A percentile compares a stretch with the other conserved stretches of the same genome.
These are phyloP conservation scores for Gracilaria gracilis DNA, from an alignment of 23 red algal genomes.

Conservation along the genomic window DNA sequence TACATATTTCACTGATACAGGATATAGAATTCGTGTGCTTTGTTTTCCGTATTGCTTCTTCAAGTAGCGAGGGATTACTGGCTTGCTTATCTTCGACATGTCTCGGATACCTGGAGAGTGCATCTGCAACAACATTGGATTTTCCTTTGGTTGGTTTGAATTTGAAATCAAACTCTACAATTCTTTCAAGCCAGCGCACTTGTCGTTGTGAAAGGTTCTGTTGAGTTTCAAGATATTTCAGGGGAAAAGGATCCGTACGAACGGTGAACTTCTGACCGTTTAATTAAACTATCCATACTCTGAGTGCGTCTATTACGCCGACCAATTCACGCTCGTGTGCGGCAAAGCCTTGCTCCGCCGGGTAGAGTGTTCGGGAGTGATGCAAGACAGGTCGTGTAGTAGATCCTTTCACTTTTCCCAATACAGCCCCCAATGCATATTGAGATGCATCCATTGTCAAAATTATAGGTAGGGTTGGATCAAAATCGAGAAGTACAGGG, in stretches of 20 bases:
- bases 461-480: slow-evolving; percentile 1
- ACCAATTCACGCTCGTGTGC: slow-evolving; percentile 42
- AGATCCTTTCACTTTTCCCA: slow-evolving; percentile 1
- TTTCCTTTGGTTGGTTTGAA: background rate
- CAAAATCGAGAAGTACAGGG: slow-evolving; percentile 11
- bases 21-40: too few species aligned
- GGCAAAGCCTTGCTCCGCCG: slow-evolving; percentile 7
- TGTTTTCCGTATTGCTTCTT: too few species aligned
- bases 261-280: background rate
- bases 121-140: slow-evolving; percentile 20
- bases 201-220: slow-evolving; percentile 18
- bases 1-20: too few species aligned
- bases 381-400: background rate
- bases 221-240: slow-evolving; percentile 12
- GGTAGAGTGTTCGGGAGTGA: slow-evolving; percentile 11
- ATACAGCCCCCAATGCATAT: slow-evolving; percentile 14
- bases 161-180: slow-evolving; percentile 26
- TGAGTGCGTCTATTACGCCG: background rate
- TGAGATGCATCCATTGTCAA: slow-evolving; percentile 18
- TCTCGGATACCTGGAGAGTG: slow-evolving; percentile 21
- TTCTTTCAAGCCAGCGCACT: slow-evolving; percentile 18
- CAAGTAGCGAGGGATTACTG: too few species aligned
- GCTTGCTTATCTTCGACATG: too few species aligned
- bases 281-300: slow-evolving; percentile 23
- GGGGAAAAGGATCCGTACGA: slow-evolving; percentile 1